These are phyloP conservation scores for Neurospora sp. DNA, from an alignment of 495 filamentous ascomycete genomes.

Conservation along the genomic window DNA sequence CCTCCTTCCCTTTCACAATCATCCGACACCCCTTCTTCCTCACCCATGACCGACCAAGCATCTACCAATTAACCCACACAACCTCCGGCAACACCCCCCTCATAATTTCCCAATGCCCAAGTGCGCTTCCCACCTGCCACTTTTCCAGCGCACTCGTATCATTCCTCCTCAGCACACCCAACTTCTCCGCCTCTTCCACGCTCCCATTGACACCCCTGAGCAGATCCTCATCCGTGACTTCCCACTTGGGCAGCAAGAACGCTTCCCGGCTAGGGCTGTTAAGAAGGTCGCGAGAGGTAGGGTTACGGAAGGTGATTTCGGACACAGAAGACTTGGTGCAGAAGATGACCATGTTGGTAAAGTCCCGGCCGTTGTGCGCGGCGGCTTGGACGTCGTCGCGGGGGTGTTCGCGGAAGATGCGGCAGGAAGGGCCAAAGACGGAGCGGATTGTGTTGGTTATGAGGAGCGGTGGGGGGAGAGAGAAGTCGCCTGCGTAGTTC, in stretches of 20 bases:
- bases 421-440: slow-evolving; percentile 60
- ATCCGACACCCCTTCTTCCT: neutral
- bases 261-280: slow-evolving; percentile 56
- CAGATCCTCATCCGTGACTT: slow-evolving; percentile 46
- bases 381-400: slow-evolving; percentile 30
- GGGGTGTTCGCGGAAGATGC: slow-evolving; percentile 73
- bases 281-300: slow-evolving; percentile 56
- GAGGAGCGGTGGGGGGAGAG: slow-evolving; percentile 57
- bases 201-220: neutral
- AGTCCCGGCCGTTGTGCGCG: slow-evolving; percentile 45
- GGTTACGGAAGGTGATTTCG: slow-evolving; percentile 55
- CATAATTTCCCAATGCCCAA: slow-evolving; percentile 89
- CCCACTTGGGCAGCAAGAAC: slow-evolving; percentile 64
- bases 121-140: slow-evolving; percentile 64
- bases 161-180: slow-evolving; percentile 41
- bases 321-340: slow-evolving; percentile 43
- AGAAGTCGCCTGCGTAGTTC: slow-evolving; percentile 95
- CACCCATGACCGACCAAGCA: neutral
- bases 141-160: slow-evolving; percentile 50
- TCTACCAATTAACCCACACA: slow-evolving; percentile 87
- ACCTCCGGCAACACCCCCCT: slow-evolving; percentile 64
- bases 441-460: slow-evolving; percentile 61
- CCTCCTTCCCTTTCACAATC: too few relatives aligned
- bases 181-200: slow-evolving; percentile 25
- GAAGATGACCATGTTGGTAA: slow-evolving; percentile 83